These are phyloP conservation scores for Nematodospora valgi DNA, from an alignment of 805 yeast genomes.

Conservation along the genomic window DNA sequence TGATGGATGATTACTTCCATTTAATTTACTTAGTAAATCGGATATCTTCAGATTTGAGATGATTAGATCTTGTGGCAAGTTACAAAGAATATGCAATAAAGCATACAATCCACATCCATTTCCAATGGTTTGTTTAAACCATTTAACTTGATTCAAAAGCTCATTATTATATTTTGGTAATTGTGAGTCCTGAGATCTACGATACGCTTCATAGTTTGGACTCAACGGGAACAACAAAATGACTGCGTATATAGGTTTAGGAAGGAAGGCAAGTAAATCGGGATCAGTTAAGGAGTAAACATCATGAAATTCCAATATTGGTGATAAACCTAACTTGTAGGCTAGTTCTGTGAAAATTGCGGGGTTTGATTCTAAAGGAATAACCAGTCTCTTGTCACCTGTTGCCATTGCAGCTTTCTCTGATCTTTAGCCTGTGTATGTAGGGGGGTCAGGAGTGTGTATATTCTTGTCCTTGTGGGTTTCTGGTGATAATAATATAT, in stretches of 20 bases:
- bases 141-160: constrained; percentile 40
- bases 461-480: too few species aligned
- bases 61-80: constrained; percentile 45
- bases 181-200: constrained; percentile 37
- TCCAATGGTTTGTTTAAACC: constrained; percentile 82
- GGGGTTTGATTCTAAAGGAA: constrained; percentile 92
- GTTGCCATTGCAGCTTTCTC: too few species aligned
- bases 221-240: constrained; percentile 84
- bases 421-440: too few species aligned
- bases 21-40: constrained; percentile 4
- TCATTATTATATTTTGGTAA: constrained; percentile 21
- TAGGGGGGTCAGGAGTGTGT: too few species aligned
- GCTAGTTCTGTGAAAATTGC: constrained; percentile 73
- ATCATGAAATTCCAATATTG: constrained; percentile 65
- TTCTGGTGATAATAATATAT: too few species aligned
- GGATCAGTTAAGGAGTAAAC: constrained; percentile 82
- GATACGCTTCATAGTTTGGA: constrained; percentile 50
- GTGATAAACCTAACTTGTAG: constrained; percentile 61
- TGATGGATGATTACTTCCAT: constrained; percentile 14
- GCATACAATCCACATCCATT: constrained; percentile 96
- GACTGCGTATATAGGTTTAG: constrained; percentile 74
- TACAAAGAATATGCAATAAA: constrained; percentile 57
- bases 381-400: constrained; percentile 38
- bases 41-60: constrained; percentile 32
- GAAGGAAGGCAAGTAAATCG: constrained; percentile 74